A percentile compares a stretch with the other conserved stretches of the same genome.
Conservation (phyloP, 345 rosid species). For the Syzygium oleosum region DNA sequence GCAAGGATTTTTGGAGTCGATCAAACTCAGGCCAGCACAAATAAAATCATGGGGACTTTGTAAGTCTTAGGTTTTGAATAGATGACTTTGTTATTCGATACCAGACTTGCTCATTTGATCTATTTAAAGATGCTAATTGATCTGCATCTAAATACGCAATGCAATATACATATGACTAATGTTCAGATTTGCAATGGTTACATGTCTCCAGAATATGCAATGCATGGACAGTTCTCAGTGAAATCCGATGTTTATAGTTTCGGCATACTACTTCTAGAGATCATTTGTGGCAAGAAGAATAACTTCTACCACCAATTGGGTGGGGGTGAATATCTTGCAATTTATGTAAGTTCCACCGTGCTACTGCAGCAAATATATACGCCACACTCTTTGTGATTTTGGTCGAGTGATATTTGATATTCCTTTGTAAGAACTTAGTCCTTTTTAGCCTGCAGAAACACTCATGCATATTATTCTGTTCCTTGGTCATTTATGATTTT, state of each 20-base stretch:
- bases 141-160: no score
- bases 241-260: background rate
- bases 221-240: background rate
- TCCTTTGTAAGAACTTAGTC: no score
- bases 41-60: background rate
- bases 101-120: background rate
- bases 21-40: background rate
- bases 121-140: background rate
- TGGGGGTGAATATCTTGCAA: background rate
- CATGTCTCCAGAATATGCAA: background rate
- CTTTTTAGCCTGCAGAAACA: no score
- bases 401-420: no score
- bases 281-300: background rate
- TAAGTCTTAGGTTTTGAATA: background rate
- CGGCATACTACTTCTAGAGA: background rate
- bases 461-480: no score
- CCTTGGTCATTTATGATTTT: background rate
- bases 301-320: background rate
- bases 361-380: background rate
- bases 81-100: background rate
- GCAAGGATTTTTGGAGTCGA: background rate
- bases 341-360: background rate
- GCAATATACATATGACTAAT: background rate
- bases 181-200: background rate
- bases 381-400: background rate